Evolutionary conservation across 2,329 filamentous ascomycete genomes (phyloP), one percentile per base, ranked within the genome.

Genomic region (Metarhizium robertsii): DNA sequence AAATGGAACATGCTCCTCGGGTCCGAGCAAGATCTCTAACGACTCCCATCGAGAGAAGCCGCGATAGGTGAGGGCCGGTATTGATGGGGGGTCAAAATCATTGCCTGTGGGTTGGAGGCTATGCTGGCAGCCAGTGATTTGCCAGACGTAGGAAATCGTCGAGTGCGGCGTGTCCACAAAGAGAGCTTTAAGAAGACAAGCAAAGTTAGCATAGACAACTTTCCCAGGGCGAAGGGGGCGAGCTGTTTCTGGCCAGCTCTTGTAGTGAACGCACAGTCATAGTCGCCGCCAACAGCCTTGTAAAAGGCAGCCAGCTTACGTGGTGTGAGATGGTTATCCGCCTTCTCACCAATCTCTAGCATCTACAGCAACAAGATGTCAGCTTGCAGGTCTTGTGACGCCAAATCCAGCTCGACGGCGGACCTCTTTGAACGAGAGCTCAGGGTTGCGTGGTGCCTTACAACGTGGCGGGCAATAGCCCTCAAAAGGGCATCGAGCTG

Each of bases 11-110:
- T 97, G 92, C 64, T 95, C 89, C 62, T 94, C 87, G 0, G 94
- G 94, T 2, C 86, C 88, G 2, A 97, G 80, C 40, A 97, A 75
- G 25, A 96, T 80, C 72, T 97, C 90, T 55, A 97, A 88, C 0
- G 89, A 90, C 74, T 96, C 87, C 92, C 92, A 99, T 68, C 90
- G 85, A 47, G 92, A 88, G 69, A 95, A 99, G 45, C 94, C 94
- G 65, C 84, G 82, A 0, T 80, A 77, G 40, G 92, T 95, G 55
- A 99, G 74, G 14, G 91, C 89, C 0, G 94, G 94, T 46, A 96
- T 80, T 0, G 81, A 84, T 0, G 92, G 94, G 0, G 85, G 76
- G 3, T 80, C 80, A 67, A 88, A 96, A 59, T 89, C 82, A 63
- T 85, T 79, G 43, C 83, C 80, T 50, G 83, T 82, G 1, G 90